Evolutionary conservation across 305 asterid species (phyloP), one percentile per base, ranked within the genome.

Genomic region (Fraxinus platypoda): DNA sequence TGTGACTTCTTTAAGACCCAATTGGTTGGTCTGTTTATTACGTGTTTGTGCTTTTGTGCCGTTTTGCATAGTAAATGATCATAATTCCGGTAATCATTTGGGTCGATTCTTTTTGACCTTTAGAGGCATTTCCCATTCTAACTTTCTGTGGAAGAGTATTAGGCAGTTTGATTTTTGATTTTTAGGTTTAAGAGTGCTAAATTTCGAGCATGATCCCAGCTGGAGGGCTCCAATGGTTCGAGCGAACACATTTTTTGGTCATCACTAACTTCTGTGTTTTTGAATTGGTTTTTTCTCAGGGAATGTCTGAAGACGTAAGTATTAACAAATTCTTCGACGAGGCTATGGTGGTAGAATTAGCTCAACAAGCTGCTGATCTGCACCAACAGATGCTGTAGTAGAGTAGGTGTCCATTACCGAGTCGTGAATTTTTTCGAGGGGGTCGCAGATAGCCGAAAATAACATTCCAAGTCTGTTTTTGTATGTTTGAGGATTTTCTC

Each of bases 231-330:
- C 28, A 46, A 17, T 19, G 26, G 26, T 35, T 46, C 70, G 19
- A 3, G 49, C 71, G 33, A 28, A 21, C 34, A 1, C 6, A 21
- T 77, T 57, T 1, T 19, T 8, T 34, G 43, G 68, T 66, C 74
- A 33, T 74, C 33, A 46, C 21, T 54, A 19, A 78, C 8, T 82
- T 84, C n/a, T 11, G 41, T 23, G 49, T 1, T 76, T 43, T 34
- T 34, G 19, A 19, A 28, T 80, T 75, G 80, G 23, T 5, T 57
- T 76, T 83, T 80, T 83, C 43, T 62, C 91, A 96, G 99, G 98
- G 99, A 78, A 96, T 96, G 98, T 94, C 98, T 1, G 99, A 96
- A 83, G 99, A 94, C 71, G 99, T 93, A 59, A 90, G 94, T 90
- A 93, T 94, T 80, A 94, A 93, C 81, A 96, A 96, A 85, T 96